Evolutionary conservation across 2,329 filamentous ascomycete genomes (phyloP).

Genomic region (Pezizomycotina sp.): DNA sequence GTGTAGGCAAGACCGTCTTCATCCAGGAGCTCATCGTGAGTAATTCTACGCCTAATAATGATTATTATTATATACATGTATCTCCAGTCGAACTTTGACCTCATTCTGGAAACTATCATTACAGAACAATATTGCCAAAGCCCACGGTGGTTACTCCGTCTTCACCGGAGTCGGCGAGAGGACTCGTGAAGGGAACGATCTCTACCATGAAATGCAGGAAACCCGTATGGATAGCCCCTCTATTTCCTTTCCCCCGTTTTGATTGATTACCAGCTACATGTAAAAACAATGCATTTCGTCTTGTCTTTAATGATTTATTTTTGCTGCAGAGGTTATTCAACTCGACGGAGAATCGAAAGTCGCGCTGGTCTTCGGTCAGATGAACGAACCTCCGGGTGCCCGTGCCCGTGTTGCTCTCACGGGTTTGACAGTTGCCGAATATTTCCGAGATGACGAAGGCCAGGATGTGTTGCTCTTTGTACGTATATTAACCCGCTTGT

Average conservation of each 20-base stretch:
- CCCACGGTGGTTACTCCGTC: conserved; percentile 99
- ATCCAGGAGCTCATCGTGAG: conserved; percentile 96
- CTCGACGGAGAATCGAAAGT: conserved; percentile 99
- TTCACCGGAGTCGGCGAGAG: conserved; percentile 99
- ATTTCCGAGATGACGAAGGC: conserved; percentile 56
- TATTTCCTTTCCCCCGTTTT: neutral
- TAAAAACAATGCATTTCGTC: conserved; percentile 1
- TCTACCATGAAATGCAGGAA: conserved; percentile 99
- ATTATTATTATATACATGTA: conserved; percentile 8
- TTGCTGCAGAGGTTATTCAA: conserved; percentile 60
- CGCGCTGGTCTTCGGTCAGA: conserved; percentile 98
- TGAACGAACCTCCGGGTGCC: conserved; percentile 99
- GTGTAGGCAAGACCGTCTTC: conserved; percentile 99
- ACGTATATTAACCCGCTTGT: conserved; percentile 9
- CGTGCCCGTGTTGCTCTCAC: conserved; percentile 99
- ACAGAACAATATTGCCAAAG: conserved; percentile 99
- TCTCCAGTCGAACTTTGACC: neutral
- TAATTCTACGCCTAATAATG: conserved; percentile 13
- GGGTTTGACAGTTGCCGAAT: conserved; percentile 63
- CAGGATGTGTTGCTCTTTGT: conserved; percentile 26
- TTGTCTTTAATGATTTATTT: conserved; percentile 6
- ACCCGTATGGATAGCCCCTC: conserved; percentile 38
- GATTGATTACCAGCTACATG: too few relatives aligned
- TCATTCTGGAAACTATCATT: neutral
- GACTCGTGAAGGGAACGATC: conserved; percentile 99